phyloP scores from a whole-genome alignment of 2,329 filamentous ascomycete species.

The Cladosporium sp. region DNA sequence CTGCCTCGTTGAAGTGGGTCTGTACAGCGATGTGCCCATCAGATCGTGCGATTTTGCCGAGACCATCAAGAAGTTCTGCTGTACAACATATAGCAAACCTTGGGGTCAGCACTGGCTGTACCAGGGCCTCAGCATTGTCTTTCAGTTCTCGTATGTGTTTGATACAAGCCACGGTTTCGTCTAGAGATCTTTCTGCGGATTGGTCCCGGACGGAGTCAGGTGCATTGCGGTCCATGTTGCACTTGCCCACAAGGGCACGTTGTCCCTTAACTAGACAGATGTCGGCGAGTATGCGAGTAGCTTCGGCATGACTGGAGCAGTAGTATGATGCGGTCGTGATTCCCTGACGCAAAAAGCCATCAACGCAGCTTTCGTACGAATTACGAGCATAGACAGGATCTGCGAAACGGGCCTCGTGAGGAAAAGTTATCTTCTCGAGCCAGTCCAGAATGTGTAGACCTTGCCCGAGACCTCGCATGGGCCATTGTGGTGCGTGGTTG shows the following conservation, averaged over 20 bases:
- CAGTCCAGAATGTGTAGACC: constrained; percentile 46
- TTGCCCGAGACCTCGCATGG: constrained; percentile 43
- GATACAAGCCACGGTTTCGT: constrained; percentile 26
- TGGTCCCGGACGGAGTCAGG: constrained; percentile 20
- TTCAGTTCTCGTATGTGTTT: constrained; percentile 20
- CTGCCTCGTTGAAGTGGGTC: constrained; percentile 64
- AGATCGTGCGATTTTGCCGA: constrained; percentile 50
- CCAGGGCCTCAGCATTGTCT: constrained; percentile 17
- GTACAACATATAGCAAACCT: constrained; percentile 61
- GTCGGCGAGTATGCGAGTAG: constrained; percentile 55
- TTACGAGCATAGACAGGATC: constrained; percentile 36
- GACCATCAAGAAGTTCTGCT: constrained; percentile 48
- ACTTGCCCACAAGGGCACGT: constrained; percentile 57
- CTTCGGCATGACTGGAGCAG: constrained; percentile 52
- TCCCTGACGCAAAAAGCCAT: constrained; percentile 58
- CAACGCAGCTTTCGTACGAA: constrained; percentile 51
- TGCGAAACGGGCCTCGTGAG: constrained; percentile 15
- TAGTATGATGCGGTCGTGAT: constrained; percentile 62
- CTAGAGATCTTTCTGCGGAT: constrained; percentile 14
- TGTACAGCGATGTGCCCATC: constrained; percentile 55
- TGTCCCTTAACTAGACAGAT: constrained; percentile 52
- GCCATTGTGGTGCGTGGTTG: constrained; percentile 61
- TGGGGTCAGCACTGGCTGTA: constrained; percentile 32
- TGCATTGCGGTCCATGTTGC: constrained; percentile 36
- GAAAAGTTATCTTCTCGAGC: constrained; percentile 44